Percentiles rank a stretch among this genome's conserved stretches.
phyloP scores from a whole-genome alignment of 345 rosid genomes.

The Pelargonium nanum region DNA sequence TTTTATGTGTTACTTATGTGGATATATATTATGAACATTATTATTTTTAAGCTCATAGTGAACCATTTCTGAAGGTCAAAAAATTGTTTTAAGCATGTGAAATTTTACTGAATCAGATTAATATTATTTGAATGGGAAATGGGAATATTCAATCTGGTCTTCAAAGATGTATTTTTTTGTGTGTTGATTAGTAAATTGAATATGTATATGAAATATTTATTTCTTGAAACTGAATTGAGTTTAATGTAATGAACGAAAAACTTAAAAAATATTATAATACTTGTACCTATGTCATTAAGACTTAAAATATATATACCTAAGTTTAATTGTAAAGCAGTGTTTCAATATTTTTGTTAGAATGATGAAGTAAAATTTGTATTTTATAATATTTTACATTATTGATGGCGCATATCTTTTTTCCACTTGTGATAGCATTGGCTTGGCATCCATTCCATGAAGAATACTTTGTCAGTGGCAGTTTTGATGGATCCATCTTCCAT shows the following conservation, averaged over 20 bases:
- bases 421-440: slow-evolving; percentile 57
- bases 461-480: slow-evolving; percentile 94
- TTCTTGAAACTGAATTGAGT: too few relatives aligned
- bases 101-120: neutral
- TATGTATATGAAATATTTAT: neutral
- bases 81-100: neutral
- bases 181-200: neutral
- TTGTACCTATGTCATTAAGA: neutral
- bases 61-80: neutral
- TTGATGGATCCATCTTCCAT: slow-evolving; percentile 86
- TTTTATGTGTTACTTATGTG: neutral
- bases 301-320: neutral
- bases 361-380: neutral
- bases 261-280: neutral
- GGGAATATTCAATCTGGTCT: neutral
- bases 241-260: neutral
- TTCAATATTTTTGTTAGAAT: neutral
- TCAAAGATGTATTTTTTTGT: neutral
- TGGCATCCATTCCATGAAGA: slow-evolving; percentile 99
- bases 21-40: neutral
- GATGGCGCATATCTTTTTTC: slow-evolving; percentile 3
- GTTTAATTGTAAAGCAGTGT: neutral
- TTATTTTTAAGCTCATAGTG: neutral
- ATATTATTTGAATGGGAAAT: too few relatives aligned
- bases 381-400: slow-evolving; percentile 1